phyloP scores from a whole-genome alignment of 2,329 filamentous ascomycete genomes.

The Exophiala sp. region DNA sequence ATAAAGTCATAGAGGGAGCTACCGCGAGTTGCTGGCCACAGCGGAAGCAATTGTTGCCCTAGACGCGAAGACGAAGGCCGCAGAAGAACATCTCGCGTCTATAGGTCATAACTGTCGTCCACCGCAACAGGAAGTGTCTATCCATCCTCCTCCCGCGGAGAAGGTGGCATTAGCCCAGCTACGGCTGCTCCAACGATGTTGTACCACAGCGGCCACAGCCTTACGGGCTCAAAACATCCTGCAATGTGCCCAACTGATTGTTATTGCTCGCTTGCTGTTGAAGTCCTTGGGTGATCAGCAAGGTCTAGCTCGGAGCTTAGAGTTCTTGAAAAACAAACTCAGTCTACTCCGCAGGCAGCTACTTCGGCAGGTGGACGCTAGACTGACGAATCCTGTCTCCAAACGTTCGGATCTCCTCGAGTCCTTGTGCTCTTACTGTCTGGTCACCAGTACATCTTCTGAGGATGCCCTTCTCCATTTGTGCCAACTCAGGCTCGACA shows the following conservation, averaged over 20 bases:
- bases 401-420: slow-evolving; percentile 54
- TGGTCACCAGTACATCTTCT: slow-evolving; percentile 72
- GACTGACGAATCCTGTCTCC: slow-evolving; percentile 42
- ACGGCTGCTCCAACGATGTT: slow-evolving; percentile 52
- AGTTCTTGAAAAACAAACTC: slow-evolving; percentile 59
- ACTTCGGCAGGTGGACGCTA: slow-evolving; percentile 57
- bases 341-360: slow-evolving; percentile 58
- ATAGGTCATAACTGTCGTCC: slow-evolving; percentile 76
- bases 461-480: slow-evolving; percentile 75
- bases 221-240: slow-evolving; percentile 46
- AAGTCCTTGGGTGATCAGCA: slow-evolving; percentile 60
- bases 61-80: slow-evolving; percentile 67
- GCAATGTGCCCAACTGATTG: slow-evolving; percentile 59
- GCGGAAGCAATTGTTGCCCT: slow-evolving; percentile 92
- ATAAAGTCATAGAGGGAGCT: slow-evolving; percentile 50
- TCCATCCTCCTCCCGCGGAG: slow-evolving; percentile 5
- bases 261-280: slow-evolving; percentile 67
- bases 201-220: slow-evolving; percentile 48
- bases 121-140: slow-evolving; percentile 9
- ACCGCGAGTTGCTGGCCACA: slow-evolving; percentile 83
- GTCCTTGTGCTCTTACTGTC: slow-evolving; percentile 72
- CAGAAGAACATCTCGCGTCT: slow-evolving; percentile 63
- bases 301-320: slow-evolving; percentile 49
- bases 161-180: slow-evolving; percentile 44
- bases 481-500: slow-evolving; percentile 63